A percentile compares a stretch with the other conserved stretches of the same genome.
Evolutionary conservation across 108 stramenopile genomes (phyloP).

Genomic region (Hondaea fermentalgiana): DNA sequence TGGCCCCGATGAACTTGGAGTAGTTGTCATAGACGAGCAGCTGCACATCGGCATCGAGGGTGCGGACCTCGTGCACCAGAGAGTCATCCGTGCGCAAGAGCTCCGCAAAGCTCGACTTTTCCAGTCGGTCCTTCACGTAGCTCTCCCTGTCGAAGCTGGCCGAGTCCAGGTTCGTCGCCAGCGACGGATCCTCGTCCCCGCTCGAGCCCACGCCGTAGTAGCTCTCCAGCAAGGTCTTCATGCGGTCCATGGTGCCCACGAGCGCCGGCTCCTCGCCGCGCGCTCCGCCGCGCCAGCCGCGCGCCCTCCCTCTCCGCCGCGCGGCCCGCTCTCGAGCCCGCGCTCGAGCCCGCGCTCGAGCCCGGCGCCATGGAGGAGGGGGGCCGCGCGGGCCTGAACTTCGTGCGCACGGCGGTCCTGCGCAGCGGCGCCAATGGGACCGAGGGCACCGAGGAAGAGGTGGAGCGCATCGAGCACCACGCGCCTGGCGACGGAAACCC

Average conservation of each 20-base stretch:
- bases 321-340: no score
- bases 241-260: not conserved
- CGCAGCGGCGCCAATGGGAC: not conserved
- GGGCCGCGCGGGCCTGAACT: not conserved
- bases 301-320: no score
- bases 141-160: conserved; percentile 35
- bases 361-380: not conserved
- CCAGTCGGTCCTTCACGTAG: conserved; percentile 35
- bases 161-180: conserved; percentile 31
- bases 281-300: no score
- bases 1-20: conserved; percentile 93
- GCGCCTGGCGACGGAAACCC: not conserved
- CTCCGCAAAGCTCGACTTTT: conserved; percentile 25
- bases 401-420: not conserved
- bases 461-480: not conserved
- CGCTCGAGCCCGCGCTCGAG: no score
- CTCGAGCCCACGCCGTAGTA: conserved; percentile 13
- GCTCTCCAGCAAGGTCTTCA: conserved; percentile 1
- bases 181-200: not conserved
- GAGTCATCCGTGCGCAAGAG: conserved; percentile 38
- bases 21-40: conserved; percentile 98
- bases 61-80: conserved; percentile 39
- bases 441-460: not conserved
- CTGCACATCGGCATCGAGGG: conserved; percentile 89
- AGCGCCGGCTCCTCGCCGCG: no score